Conservation (phyloP, 2,329 filamentous ascomycete genomes). For the Endoconidiophora laricicola region DNA sequence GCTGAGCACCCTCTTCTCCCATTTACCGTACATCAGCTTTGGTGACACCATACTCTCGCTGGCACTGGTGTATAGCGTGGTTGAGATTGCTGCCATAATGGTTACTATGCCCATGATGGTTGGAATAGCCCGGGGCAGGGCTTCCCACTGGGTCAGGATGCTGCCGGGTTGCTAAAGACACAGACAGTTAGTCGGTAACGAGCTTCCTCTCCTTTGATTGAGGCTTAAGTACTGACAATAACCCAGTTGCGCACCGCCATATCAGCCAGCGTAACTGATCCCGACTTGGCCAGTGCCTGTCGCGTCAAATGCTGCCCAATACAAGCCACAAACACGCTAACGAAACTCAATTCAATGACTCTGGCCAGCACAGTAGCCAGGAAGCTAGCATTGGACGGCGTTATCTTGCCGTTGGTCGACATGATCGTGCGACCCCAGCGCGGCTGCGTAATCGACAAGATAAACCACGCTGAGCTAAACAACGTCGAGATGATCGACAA, state of each 20-base stretch:
- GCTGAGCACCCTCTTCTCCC: constrained; percentile 31
- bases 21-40: constrained; percentile 43
- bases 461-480: constrained; percentile 49
- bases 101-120: constrained; percentile 49
- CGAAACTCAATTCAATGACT: constrained; percentile 61
- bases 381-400: constrained; percentile 47
- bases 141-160: constrained; percentile 51
- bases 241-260: constrained; percentile 66
- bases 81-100: constrained; percentile 45
- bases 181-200: constrained; percentile 8
- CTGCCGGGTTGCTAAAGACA: constrained; percentile 44
- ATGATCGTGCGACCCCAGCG: constrained; percentile 41
- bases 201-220: constrained; percentile 10
- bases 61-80: constrained; percentile 61
- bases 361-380: constrained; percentile 57
- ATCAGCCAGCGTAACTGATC: constrained; percentile 57
- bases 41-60: constrained; percentile 61
- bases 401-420: constrained; percentile 31
- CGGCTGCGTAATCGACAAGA: constrained; percentile 43
- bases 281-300: constrained; percentile 40
- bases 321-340: constrained; percentile 59
- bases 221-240: constrained; percentile 22
- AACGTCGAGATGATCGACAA: constrained; percentile 46
- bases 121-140: constrained; percentile 43
- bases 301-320: constrained; percentile 60